Conservation (phyloP, 202 grass and related monocot genomes). For the Panicum hallii region DNA sequence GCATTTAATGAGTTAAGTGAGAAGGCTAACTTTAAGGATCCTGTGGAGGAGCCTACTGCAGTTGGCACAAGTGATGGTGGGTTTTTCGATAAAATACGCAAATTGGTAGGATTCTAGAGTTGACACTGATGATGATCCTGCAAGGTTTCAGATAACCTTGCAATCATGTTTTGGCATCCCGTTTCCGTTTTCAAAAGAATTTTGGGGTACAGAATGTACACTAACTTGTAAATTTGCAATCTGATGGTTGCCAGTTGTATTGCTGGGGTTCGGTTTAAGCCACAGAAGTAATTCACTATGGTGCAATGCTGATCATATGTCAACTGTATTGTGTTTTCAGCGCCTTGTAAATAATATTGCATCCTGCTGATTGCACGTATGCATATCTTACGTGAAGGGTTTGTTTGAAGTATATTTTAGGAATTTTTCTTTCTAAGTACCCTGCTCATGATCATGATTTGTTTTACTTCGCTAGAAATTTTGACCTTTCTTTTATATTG, state of each 20-base stretch:
- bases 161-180: constrained; percentile 15
- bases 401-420: not conserved
- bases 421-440: not conserved
- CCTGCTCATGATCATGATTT: constrained; percentile 25
- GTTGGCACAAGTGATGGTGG: constrained; percentile 35
- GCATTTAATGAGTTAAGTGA: constrained; percentile 83
- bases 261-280: constrained; percentile 18
- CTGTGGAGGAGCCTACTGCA: constrained; percentile 63
- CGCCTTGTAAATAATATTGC: constrained; percentile 23
- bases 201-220: constrained; percentile 29
- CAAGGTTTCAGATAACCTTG: constrained; percentile 31
- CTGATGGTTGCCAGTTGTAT: constrained; percentile 23
- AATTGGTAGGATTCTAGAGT: constrained; percentile 53
- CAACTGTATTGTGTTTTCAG: constrained; percentile 13
- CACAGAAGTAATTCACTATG: constrained; percentile 18
- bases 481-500: constrained; percentile 16
- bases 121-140: constrained; percentile 35
- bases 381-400: constrained; percentile 21
- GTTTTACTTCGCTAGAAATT: not conserved
- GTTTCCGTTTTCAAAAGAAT: constrained; percentile 16
- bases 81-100: constrained; percentile 53
- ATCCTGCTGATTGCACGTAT: constrained; percentile 12
- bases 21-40: constrained; percentile 78
- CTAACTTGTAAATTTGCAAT: constrained; percentile 26
- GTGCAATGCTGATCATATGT: constrained; percentile 32